A percentile compares a stretch with the other conserved stretches of the same genome.
Evolutionary conservation across 495 filamentous ascomycete genomes (phyloP).

Genomic region (Chaetomium cochliodes): DNA sequence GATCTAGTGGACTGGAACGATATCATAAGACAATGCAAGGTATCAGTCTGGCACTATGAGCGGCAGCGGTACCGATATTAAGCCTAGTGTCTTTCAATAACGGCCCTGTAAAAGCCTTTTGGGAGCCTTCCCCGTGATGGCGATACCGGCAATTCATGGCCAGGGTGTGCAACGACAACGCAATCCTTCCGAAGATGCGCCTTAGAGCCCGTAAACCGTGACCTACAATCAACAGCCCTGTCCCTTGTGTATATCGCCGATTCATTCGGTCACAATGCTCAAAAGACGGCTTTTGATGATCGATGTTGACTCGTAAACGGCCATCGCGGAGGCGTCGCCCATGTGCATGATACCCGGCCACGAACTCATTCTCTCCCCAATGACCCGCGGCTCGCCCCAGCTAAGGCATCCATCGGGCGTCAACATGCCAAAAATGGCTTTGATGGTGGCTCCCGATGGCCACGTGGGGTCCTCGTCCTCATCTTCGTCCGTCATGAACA

Average conservation of each 20-base stretch:
- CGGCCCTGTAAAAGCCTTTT: too few relatives aligned
- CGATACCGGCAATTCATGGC: too few relatives aligned
- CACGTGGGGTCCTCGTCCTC: constrained; percentile 23
- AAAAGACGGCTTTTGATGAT: constrained; percentile 15
- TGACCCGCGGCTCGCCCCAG: constrained; percentile 23
- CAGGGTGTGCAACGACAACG: too few relatives aligned
- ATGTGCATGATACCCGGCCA: constrained; percentile 18
- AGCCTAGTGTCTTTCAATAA: too few relatives aligned
- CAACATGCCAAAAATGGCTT: constrained; percentile 31
- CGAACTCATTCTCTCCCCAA: background rate
- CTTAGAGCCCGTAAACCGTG: too few relatives aligned
- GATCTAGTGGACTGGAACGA: too few relatives aligned
- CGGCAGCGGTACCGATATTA: too few relatives aligned
- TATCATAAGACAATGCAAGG: too few relatives aligned
- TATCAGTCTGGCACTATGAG: too few relatives aligned
- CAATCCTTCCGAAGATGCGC: background rate
- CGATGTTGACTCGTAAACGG: constrained; percentile 12
- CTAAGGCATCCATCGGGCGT: constrained; percentile 22
- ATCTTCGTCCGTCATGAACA: constrained; percentile 65
- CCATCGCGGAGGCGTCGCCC: background rate
- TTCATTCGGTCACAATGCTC: background rate
- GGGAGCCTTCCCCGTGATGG: too few relatives aligned
- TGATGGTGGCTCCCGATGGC: constrained; percentile 35
- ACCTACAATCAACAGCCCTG: background rate
- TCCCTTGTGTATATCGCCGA: background rate